Percentiles rank a stretch among this genome's conserved stretches.
These are phyloP conservation scores for Fragosphaeria purpurea DNA, from an alignment of 2,329 filamentous ascomycete genomes.

Conservation along the genomic window DNA sequence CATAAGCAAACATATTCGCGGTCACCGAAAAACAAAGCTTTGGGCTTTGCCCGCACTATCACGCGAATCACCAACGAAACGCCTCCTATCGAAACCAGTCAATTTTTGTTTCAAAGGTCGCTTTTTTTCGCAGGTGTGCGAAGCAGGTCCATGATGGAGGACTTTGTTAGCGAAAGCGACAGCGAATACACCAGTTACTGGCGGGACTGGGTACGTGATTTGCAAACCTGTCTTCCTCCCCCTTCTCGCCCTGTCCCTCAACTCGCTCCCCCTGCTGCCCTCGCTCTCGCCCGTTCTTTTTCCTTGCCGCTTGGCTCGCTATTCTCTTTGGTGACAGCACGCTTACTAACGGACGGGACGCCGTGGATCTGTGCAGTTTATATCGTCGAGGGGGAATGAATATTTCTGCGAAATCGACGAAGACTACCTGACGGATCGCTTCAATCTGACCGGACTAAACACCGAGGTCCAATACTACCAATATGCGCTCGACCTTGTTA, in stretches of 20 bases:
- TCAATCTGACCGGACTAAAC: slow-evolving; percentile 95
- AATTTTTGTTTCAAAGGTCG: not conserved
- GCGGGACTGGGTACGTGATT: slow-evolving; percentile 85
- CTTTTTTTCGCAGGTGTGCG: too few species aligned
- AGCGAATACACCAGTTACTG: slow-evolving; percentile 99
- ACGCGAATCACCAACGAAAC: too few species aligned
- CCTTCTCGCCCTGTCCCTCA: not conserved
- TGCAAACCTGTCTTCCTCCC: too few species aligned
- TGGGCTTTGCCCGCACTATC: too few species aligned
- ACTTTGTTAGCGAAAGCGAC: slow-evolving; percentile 95
- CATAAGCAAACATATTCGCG: too few species aligned
- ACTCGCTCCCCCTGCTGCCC: not conserved
- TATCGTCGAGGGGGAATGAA: slow-evolving; percentile 93
- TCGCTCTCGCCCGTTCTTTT: not conserved
- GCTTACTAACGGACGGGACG: not conserved
- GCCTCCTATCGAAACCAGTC: too few species aligned
- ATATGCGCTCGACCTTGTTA: slow-evolving; percentile 94
- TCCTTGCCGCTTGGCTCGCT: not conserved
- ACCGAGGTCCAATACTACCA: slow-evolving; percentile 98
- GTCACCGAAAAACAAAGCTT: too few species aligned
- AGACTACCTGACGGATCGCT: slow-evolving; percentile 94
- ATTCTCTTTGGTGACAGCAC: not conserved
- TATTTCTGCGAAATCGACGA: slow-evolving; percentile 99
- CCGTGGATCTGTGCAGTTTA: slow-evolving; percentile 55
- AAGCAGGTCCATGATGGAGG: slow-evolving; percentile 61